Evolutionary conservation across 2,329 filamentous ascomycete genomes (phyloP).

Genomic region (Colletotrichum gigasporum): DNA sequence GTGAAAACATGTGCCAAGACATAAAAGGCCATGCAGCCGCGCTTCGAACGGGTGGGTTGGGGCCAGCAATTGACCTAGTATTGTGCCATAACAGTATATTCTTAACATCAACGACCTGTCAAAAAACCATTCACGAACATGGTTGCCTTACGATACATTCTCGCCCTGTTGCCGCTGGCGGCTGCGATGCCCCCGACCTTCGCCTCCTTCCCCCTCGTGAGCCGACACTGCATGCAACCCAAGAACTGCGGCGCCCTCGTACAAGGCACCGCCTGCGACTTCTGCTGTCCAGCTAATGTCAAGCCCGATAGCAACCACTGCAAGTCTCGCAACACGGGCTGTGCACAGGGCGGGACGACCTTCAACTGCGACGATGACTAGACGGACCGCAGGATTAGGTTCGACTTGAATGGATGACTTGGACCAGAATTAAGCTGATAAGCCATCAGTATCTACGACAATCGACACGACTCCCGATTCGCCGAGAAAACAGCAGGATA

Average conservation of each 20-base stretch:
- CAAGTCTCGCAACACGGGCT: neutral
- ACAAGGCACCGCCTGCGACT: constrained; percentile 11
- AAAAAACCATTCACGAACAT: neutral
- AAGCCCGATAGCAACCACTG: constrained; percentile 14
- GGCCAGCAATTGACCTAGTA: no score
- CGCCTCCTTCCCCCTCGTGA: neutral
- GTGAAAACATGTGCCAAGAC: no score
- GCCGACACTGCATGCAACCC: constrained; percentile 32
- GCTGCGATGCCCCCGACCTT: neutral
- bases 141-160: neutral
- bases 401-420: no score
- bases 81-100: no score
- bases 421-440: no score
- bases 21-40: no score
- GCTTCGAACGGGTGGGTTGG: no score
- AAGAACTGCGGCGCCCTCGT: constrained; percentile 26
- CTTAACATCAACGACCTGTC: neutral
- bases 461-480: no score
- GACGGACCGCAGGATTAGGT: no score
- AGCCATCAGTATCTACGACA: no score
- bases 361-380: constrained; percentile 17
- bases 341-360: neutral
- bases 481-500: no score
- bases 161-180: constrained; percentile 5
- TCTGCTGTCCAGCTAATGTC: constrained; percentile 18